Evolutionary conservation across 805 yeast species (phyloP), one percentile per base, ranked within the genome.

Genomic region (Myxozyma geophila): DNA sequence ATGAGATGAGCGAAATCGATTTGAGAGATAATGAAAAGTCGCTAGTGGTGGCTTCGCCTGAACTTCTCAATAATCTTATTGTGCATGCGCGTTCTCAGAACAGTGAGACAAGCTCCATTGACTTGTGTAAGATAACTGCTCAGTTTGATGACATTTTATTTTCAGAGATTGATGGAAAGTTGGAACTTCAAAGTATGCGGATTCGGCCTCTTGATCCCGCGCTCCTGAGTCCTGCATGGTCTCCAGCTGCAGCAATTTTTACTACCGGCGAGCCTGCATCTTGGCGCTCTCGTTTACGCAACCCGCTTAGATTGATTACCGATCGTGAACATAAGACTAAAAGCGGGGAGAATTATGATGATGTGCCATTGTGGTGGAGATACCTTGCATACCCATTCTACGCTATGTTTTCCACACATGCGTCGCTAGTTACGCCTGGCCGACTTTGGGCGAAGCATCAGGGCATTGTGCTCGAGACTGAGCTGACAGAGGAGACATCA

Each of bases 321-420:
- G 36, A 17, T 13, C 19, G 19, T 19, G 46, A 21, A 37, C 13
- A 15, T 23, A 17, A 35, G 35, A 41, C 21, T 28, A 19, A 28
- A 49, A 39, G 36, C 41, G 37, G 40, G 13, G 23, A 17, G 37
- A 39, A 15, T 15, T 40, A 19, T 13, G 60, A 54, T 21, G 21
- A 54, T 43, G 51, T 37, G 8, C 60, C 60, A 7, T 36, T 46
- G 15, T 61, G 64, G 64, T 56, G 58, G 58, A 48, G 50, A 41
- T 51, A 56, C 33, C 17, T 61, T 13, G 52, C 37, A n/a, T 58
- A 39, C 59, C 62, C 62, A 2, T 4, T 47, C 44, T 19, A 49
- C 23, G 39, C 51, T n/a, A 37, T 40, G 17, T 40, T 62, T 9
- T n/a, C 63, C 19, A 21, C 41, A 36, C 12, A 33, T 13, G 35